Evolutionary conservation across 208 protist species (phyloP).

Genomic region (Wallacemonas sp.): DNA sequence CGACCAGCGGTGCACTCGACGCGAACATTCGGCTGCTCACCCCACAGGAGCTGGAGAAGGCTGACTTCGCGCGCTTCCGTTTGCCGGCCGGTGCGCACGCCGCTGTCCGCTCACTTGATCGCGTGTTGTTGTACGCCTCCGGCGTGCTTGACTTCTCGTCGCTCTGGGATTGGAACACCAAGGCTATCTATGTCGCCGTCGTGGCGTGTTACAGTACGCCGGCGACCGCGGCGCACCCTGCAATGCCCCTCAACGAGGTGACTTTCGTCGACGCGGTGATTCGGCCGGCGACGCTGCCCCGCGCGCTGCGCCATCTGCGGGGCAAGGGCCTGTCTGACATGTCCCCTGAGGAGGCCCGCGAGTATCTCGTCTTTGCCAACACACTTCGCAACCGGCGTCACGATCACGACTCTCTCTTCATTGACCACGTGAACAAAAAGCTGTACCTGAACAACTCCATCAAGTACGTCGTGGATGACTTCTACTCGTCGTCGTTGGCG

Average conservation of each 20-base stretch:
- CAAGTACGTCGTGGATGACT: slow-evolving; percentile 64
- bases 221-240: not conserved
- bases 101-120: slow-evolving; percentile 23
- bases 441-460: slow-evolving; percentile 40
- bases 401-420: slow-evolving; percentile 24
- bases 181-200: slow-evolving; percentile 59
- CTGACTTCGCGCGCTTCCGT: not conserved
- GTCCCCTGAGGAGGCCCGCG: not conserved
- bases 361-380: not conserved
- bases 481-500: slow-evolving; percentile 12
- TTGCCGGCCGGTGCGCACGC: not conserved
- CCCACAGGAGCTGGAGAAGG: not conserved
- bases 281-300: slow-evolving; percentile 16
- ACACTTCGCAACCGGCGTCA: slow-evolving; percentile 13
- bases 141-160: slow-evolving; percentile 42
- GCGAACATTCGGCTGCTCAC: not conserved
- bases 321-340: not conserved
- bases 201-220: slow-evolving; percentile 50
- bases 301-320: not conserved
- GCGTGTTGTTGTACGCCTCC: slow-evolving; percentile 30
- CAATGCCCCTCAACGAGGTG: slow-evolving; percentile 43
- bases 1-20: not conserved
- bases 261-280: slow-evolving; percentile 52
- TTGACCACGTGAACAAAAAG: slow-evolving; percentile 33
- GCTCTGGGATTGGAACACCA: slow-evolving; percentile 84